phyloP scores from a whole-genome alignment of 2,329 filamentous ascomycete species.

The Dichotomopilus funicola region DNA sequence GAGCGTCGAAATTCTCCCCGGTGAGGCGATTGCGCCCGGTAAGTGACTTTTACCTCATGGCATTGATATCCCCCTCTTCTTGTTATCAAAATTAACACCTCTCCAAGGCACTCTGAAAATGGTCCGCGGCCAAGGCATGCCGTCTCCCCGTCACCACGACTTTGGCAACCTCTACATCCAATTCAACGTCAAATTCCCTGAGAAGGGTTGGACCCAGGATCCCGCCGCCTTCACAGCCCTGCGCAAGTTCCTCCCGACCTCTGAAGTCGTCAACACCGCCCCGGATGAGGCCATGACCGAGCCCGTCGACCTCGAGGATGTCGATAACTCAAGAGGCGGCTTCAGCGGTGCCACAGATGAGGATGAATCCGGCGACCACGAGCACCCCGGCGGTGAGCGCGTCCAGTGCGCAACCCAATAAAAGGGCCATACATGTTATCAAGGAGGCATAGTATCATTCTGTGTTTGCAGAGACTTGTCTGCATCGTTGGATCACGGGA shows the following conservation, averaged over 20 bases:
- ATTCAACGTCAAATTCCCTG: constrained; percentile 96
- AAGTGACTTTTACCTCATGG: constrained; percentile 34
- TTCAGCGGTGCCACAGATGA: constrained; percentile 67
- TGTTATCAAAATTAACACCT: constrained; percentile 17
- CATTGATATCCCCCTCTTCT: neutral
- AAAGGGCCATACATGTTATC: constrained; percentile 26
- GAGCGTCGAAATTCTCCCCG: constrained; percentile 83
- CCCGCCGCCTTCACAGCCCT: constrained; percentile 69
- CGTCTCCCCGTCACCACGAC: constrained; percentile 90
- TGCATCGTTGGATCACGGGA: neutral
- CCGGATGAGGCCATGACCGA: constrained; percentile 87
- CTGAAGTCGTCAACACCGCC: constrained; percentile 54
- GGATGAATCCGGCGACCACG: constrained; percentile 73
- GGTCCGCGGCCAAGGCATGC: constrained; percentile 96
- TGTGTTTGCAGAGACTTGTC: no score
- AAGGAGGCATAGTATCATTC: neutral
- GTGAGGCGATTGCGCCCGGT: constrained; percentile 92
- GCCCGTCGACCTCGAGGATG: constrained; percentile 76
- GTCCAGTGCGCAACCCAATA: constrained; percentile 88
- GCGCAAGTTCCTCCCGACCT: constrained; percentile 76
- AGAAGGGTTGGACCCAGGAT: constrained; percentile 62
- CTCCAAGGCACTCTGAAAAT: constrained; percentile 77
- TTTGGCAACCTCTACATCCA: constrained; percentile 94
- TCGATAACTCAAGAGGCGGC: constrained; percentile 63
- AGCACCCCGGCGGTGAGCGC: constrained; percentile 65